phyloP scores from a whole-genome alignment of 805 yeast species.

The Candida maesae region DNA sequence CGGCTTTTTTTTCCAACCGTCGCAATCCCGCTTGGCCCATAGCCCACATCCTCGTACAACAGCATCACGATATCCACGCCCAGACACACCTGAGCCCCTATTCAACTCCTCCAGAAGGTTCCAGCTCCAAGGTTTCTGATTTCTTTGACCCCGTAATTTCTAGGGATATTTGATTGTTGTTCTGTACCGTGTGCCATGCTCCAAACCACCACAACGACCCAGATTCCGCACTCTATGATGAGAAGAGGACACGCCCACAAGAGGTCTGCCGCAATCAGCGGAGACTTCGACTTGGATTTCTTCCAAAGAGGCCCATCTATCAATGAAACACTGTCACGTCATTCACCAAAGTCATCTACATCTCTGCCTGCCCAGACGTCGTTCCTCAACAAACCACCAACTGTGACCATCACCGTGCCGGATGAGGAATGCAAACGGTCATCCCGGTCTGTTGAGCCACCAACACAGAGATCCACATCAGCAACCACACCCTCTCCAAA shows the following conservation, averaged over 20 bases:
- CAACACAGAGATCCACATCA: neutral
- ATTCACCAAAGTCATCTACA: conserved; percentile 7
- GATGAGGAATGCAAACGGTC: conserved; percentile 1
- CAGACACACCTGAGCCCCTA: too few relatives aligned
- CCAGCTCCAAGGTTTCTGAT: too few relatives aligned
- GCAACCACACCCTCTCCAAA: conserved; percentile 22
- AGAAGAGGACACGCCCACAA: conserved; percentile 71
- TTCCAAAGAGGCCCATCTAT: conserved; percentile 23
- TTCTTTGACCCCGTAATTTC: too few relatives aligned
- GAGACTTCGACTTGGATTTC: conserved; percentile 59
- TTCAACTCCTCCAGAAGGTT: too few relatives aligned
- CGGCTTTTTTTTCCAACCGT: too few relatives aligned
- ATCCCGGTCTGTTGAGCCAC: conserved; percentile 2
- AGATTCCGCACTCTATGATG: conserved; percentile 23
- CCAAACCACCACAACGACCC: conserved; percentile 19
- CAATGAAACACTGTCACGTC: conserved; percentile 10
- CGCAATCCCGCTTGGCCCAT: too few relatives aligned
- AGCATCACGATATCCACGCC: neutral
- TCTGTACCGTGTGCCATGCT: too few relatives aligned
- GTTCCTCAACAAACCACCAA: conserved; percentile 10
- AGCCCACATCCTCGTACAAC: too few relatives aligned
- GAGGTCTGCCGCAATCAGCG: conserved; percentile 84
- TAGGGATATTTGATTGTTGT: too few relatives aligned
- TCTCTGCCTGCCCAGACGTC: conserved; percentile 11
- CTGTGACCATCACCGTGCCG: conserved; percentile 17